phyloP scores from a whole-genome alignment of 768 basidiomycete species.

The Trametes coccinea region DNA sequence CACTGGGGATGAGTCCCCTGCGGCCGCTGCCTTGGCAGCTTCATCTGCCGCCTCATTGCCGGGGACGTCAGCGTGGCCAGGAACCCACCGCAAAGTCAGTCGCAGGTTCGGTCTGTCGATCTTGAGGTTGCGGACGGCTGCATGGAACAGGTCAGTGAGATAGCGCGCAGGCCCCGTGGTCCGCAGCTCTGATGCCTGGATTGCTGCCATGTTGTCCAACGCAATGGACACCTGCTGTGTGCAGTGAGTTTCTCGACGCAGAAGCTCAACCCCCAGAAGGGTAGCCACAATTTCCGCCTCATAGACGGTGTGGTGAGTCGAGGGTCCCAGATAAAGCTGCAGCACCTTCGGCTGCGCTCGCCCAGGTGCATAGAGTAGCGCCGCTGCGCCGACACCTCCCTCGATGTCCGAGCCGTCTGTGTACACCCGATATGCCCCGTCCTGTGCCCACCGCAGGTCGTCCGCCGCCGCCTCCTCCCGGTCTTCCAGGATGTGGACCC shows the following conservation, averaged over 20 bases:
- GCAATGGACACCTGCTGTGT: neutral
- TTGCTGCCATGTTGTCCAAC: constrained; percentile 13
- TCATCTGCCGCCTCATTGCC: constrained; percentile 18
- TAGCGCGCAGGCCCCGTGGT: neutral
- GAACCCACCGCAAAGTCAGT: constrained; percentile 16
- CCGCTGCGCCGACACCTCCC: constrained; percentile 36
- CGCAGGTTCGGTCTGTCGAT: neutral
- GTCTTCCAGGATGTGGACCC: neutral
- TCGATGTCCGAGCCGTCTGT: constrained; percentile 36
- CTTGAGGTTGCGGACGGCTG: neutral
- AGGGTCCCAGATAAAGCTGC: constrained; percentile 25
- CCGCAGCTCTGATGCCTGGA: neutral
- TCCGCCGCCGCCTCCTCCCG: constrained; percentile 13
- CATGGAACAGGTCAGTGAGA: constrained; percentile 12
- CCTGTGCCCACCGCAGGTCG: neutral
- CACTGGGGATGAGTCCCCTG: neutral
- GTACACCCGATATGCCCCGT: constrained; percentile 21
- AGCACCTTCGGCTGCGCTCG: neutral
- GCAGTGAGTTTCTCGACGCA: constrained; percentile 14
- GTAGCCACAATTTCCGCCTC: constrained; percentile 35
- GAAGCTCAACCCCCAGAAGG: constrained; percentile 28
- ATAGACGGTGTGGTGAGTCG: constrained; percentile 31
- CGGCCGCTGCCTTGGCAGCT: constrained; percentile 19
- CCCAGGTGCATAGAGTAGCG: constrained; percentile 25
- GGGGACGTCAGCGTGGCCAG: constrained; percentile 18